phyloP scores from a whole-genome alignment of 225 moss, liverwort and hornwort genomes.

The Sphagnum contortum region DNA sequence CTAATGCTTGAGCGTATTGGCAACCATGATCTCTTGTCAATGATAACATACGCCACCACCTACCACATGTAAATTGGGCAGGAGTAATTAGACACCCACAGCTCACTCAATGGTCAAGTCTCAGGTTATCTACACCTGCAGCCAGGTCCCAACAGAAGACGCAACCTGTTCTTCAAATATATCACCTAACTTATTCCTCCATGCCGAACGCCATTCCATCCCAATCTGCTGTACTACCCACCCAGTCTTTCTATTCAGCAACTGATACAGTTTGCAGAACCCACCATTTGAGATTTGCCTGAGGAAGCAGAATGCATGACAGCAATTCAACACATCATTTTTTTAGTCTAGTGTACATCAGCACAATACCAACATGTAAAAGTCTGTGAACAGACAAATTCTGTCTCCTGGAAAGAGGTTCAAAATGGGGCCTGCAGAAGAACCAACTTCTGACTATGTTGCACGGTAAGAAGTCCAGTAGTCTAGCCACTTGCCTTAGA shows the following conservation, averaged over 20 bases:
- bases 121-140: conserved; percentile 22
- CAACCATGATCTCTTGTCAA: conserved; percentile 62
- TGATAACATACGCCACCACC: conserved; percentile 78
- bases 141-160: conserved; percentile 18
- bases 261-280: too few relatives aligned
- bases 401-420: too few relatives aligned
- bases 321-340: neutral
- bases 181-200: neutral
- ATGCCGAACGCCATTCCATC: too few relatives aligned
- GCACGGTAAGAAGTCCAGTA: too few relatives aligned
- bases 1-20: conserved; percentile 60
- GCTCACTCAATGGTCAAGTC: conserved; percentile 8
- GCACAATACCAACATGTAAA: too few relatives aligned
- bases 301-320: neutral
- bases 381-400: too few relatives aligned
- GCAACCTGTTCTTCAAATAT: conserved; percentile 2
- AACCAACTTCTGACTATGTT: neutral
- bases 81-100: conserved; percentile 20
- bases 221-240: neutral
- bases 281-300: too few relatives aligned
- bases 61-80: conserved; percentile 21
- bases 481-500: conserved; percentile 31
- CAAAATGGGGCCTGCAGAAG: neutral
- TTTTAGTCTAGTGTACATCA: neutral
- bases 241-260: neutral